Conservation (phyloP, 192 early-diverging fungal species). For the Podochytrium sp. region DNA sequence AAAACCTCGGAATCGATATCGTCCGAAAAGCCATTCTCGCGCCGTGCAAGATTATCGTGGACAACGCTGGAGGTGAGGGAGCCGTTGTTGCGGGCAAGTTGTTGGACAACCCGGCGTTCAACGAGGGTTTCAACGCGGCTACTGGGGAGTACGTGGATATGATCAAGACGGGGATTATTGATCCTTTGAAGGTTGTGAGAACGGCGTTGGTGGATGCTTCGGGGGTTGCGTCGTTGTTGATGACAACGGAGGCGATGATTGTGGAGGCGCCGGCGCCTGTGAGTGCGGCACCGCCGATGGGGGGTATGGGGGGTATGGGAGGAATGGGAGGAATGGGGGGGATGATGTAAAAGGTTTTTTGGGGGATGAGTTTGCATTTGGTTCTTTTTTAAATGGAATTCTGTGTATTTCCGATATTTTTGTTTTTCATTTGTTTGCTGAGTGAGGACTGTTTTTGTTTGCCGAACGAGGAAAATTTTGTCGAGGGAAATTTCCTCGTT, state of each 20-base stretch:
- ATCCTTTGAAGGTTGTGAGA: conserved; percentile 99
- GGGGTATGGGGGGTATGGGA: conserved; percentile 77
- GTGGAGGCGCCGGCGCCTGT: conserved; percentile 89
- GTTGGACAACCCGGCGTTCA: conserved; percentile 80
- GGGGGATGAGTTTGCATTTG: neutral
- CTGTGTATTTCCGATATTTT: neutral
- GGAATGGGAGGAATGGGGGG: conserved; percentile 27
- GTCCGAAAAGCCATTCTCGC: conserved; percentile 91
- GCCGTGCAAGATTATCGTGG: conserved; percentile 92
- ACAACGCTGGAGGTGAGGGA: conserved; percentile 98
- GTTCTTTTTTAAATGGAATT: neutral
- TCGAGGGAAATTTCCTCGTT: too few species aligned
- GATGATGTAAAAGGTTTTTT: conserved; percentile 13
- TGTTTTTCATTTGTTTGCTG: neutral
- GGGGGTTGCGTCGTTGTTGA: conserved; percentile 95
- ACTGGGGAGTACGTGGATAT: conserved; percentile 93
- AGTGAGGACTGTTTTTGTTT: too few species aligned
- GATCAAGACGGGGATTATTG: conserved; percentile 96
- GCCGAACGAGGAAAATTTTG: too few species aligned
- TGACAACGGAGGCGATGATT: conserved; percentile 98
- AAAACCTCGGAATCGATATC: conserved; percentile 97
- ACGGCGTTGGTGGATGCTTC: conserved; percentile 96
- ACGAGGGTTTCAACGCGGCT: conserved; percentile 92
- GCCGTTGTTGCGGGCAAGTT: conserved; percentile 94
- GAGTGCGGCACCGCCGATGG: conserved; percentile 57